A percentile compares a stretch with the other conserved stretches of the same genome.
Evolutionary conservation across 768 basidiomycete species (phyloP).

Genomic region (Ephemerocybe angulata): DNA sequence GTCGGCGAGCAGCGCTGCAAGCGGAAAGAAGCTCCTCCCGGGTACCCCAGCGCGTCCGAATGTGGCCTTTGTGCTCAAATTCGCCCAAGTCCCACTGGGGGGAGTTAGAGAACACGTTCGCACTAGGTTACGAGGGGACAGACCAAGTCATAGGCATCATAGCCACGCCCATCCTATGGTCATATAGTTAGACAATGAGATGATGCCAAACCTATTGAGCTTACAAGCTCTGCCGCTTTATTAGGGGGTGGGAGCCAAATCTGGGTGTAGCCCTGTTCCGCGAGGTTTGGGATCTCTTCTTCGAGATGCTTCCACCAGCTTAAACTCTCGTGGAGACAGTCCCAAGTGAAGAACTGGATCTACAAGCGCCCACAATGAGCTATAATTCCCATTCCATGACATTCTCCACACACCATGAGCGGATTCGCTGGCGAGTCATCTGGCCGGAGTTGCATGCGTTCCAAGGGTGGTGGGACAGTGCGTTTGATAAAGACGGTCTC

Average conservation of each 20-base stretch:
- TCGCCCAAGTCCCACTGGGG: slow-evolving; percentile 84
- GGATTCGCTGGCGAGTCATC: slow-evolving; percentile 48
- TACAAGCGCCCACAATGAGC: slow-evolving; percentile 17
- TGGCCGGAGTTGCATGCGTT: slow-evolving; percentile 60
- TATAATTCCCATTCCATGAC: not conserved
- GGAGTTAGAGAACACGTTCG: not conserved
- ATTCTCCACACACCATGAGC: slow-evolving; percentile 53
- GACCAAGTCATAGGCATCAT: slow-evolving; percentile 86
- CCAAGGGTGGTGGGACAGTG: slow-evolving; percentile 38
- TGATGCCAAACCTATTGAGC: slow-evolving; percentile 10
- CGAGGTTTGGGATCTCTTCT: slow-evolving; percentile 56
- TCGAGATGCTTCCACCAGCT: slow-evolving; percentile 85
- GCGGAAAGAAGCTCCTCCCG: slow-evolving; percentile 73
- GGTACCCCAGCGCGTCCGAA: slow-evolving; percentile 83
- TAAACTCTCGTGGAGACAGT: slow-evolving; percentile 48
- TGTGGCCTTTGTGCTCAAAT: slow-evolving; percentile 70
- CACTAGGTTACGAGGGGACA: slow-evolving; percentile 11
- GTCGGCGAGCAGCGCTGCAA: slow-evolving; percentile 60
- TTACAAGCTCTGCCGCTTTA: slow-evolving; percentile 65
- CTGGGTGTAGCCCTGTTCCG: slow-evolving; percentile 71
- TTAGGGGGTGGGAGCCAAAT: slow-evolving; percentile 83
- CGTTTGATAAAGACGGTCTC: slow-evolving; percentile 12
- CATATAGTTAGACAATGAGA: not conserved
- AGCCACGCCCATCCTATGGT: slow-evolving; percentile 64
- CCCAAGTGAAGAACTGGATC: slow-evolving; percentile 90